Evolutionary conservation across 1,284 basidiomycete species (phyloP).

Genomic region (Hemileia vastatrix): DNA sequence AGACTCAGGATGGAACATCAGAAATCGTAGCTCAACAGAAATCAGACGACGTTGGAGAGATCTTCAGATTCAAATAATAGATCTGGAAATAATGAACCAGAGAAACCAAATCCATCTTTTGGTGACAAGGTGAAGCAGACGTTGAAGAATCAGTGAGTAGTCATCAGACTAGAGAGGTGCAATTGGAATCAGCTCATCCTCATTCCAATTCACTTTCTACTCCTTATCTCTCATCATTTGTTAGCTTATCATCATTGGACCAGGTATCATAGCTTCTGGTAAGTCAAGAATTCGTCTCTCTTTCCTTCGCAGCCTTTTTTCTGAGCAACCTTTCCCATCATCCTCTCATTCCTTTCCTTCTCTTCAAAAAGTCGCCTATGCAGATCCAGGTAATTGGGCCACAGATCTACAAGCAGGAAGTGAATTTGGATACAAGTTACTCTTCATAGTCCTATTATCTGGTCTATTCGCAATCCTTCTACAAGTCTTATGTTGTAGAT

Average conservation of each 20-base stretch:
- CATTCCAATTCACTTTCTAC: no score
- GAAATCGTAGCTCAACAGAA: background rate
- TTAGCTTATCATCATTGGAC: no score
- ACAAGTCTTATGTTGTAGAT: slow-evolving; percentile 51
- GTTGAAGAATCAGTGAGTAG: no score
- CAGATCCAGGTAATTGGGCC: slow-evolving; percentile 35
- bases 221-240: no score
- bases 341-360: no score
- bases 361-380: background rate
- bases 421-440: slow-evolving; percentile 62
- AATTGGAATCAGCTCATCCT: no score
- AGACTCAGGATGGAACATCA: background rate
- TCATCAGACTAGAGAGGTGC: no score
- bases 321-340: no score
- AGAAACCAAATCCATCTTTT: background rate
- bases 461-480: slow-evolving; percentile 72
- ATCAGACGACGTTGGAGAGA: background rate
- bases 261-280: no score
- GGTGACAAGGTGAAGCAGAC: no score
- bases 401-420: slow-evolving; percentile 40
- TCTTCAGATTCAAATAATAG: background rate
- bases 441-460: slow-evolving; percentile 73
- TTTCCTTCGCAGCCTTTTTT: no score
- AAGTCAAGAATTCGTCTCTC: no score
- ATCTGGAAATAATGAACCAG: background rate